A percentile compares a stretch with the other conserved stretches of the same genome.
These are phyloP conservation scores for Komagataella kurtzmanii DNA, from an alignment of 805 yeast species.

Conservation along the genomic window DNA sequence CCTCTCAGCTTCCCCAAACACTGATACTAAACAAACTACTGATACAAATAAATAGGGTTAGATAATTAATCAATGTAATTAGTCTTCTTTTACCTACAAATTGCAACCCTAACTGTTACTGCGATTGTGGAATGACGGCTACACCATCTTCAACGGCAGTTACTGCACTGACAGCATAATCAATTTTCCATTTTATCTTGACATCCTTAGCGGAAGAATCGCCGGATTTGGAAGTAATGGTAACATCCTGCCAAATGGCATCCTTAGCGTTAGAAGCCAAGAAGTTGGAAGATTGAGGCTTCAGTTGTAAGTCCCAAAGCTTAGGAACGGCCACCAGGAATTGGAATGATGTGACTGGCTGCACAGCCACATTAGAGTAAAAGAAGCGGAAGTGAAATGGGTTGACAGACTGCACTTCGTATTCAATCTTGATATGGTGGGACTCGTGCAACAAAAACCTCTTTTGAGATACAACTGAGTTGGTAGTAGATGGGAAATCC, in stretches of 20 bases:
- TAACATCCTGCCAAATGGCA: slow-evolving; percentile 13
- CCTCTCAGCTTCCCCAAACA: slow-evolving; percentile 17
- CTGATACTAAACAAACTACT: slow-evolving; percentile 14
- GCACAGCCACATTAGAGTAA: slow-evolving; percentile 25
- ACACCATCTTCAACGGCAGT: slow-evolving; percentile 47
- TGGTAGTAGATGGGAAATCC: slow-evolving; percentile 11
- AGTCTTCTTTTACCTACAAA: slow-evolving; percentile 4
- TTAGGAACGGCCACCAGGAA: slow-evolving; percentile 21
- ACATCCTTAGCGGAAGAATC: slow-evolving; percentile 5
- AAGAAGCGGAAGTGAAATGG: slow-evolving; percentile 11
- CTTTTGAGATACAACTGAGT: slow-evolving; percentile 1
- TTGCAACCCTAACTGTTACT: slow-evolving; percentile 2
- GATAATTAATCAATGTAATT: slow-evolving; percentile 7
- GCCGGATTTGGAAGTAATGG: slow-evolving; percentile 8
- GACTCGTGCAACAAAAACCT: slow-evolving; percentile 5
- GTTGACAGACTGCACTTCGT: slow-evolving; percentile 9
- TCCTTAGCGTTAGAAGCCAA: slow-evolving; percentile 7
- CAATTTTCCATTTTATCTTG: slow-evolving; percentile 67
- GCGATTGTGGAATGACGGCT: slow-evolving; percentile 9
- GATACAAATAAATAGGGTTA: background rate
- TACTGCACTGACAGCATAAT: slow-evolving; percentile 35
- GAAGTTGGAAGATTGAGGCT: slow-evolving; percentile 12
- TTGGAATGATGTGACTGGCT: slow-evolving; percentile 37
- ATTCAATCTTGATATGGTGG: slow-evolving; percentile 12
- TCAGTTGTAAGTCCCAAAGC: slow-evolving; percentile 13